Evolutionary conservation across 2,329 filamentous ascomycete species (phyloP).

Genomic region (Arthrobotrys sinensis): DNA sequence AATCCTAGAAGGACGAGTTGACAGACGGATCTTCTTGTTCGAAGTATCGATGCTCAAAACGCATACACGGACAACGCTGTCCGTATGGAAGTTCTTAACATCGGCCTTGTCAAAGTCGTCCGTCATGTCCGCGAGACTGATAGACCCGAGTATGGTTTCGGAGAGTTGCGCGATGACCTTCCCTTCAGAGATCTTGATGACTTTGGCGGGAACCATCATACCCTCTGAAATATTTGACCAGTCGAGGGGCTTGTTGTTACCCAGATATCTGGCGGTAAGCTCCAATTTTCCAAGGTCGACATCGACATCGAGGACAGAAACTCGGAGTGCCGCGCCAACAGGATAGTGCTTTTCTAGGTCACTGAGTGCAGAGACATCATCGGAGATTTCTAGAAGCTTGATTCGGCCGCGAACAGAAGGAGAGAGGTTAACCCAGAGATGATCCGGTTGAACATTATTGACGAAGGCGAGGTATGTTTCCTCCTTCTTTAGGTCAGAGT

Average conservation of each 20-base stretch:
- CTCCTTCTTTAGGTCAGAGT: conserved; percentile 81
- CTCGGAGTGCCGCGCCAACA: conserved; percentile 87
- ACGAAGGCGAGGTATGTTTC: conserved; percentile 85
- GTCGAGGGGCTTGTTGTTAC: conserved; percentile 73
- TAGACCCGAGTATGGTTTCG: conserved; percentile 82
- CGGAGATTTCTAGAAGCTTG: conserved; percentile 84
- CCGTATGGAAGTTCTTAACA: conserved; percentile 81
- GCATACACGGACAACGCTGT: conserved; percentile 89
- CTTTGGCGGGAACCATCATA: conserved; percentile 84
- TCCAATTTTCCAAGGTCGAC: conserved; percentile 82
- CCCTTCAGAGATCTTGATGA: conserved; percentile 88
- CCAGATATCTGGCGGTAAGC: conserved; percentile 80
- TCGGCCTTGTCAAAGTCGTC: conserved; percentile 89
- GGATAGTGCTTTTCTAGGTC: conserved; percentile 86
- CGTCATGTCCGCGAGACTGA: conserved; percentile 85
- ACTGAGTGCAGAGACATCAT: conserved; percentile 84
- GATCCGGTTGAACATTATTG: conserved; percentile 86
- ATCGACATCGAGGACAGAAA: conserved; percentile 83
- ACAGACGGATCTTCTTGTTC: conserved; percentile 88
- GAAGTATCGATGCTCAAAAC: conserved; percentile 83
- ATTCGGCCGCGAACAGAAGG: conserved; percentile 89
- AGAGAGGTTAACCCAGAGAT: conserved; percentile 90
- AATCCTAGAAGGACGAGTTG: conserved; percentile 87
- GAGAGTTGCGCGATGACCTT: conserved; percentile 89
- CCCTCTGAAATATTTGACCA: conserved; percentile 82